These are phyloP conservation scores for Solanum piurae DNA, from an alignment of 257 asterid species.

Conservation along the genomic window DNA sequence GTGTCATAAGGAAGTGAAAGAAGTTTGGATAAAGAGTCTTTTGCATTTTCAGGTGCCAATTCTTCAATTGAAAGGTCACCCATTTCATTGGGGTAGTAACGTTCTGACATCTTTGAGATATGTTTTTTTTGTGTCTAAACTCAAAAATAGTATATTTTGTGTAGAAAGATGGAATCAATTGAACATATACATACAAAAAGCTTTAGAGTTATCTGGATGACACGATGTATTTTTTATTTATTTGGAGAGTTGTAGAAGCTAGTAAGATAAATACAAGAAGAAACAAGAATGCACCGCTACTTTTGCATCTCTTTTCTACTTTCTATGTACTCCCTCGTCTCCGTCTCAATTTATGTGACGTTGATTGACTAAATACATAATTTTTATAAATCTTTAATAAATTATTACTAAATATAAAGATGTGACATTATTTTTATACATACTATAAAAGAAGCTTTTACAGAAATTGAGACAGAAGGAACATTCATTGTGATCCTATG, in stretches of 20 bases:
- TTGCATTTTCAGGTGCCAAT: constrained; percentile 8
- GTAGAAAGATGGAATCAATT: neutral
- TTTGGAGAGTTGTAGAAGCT: neutral
- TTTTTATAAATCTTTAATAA: no score
- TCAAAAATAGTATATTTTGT: neutral
- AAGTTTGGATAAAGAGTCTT: constrained; percentile 47
- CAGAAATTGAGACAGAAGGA: no score
- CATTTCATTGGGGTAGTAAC: constrained; percentile 59
- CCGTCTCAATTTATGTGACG: no score
- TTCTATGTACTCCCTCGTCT: no score
- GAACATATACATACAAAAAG: neutral
- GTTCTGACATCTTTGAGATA: constrained; percentile 35
- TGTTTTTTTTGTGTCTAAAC: neutral
- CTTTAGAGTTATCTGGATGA: neutral
- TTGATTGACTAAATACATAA: no score
- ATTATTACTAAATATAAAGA: no score
- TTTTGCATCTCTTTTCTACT: no score
- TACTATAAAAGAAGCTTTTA: no score
- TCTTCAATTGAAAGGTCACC: constrained; percentile 24
- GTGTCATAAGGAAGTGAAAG: constrained; percentile 42
- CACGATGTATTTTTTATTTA: neutral
- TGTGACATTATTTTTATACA: no score
- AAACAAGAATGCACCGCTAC: neutral
- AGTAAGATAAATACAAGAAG: neutral
- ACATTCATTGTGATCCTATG: neutral